Evolutionary conservation across 2,329 filamentous ascomycete genomes (phyloP).

Genomic region (Xylariaceae sp.): DNA sequence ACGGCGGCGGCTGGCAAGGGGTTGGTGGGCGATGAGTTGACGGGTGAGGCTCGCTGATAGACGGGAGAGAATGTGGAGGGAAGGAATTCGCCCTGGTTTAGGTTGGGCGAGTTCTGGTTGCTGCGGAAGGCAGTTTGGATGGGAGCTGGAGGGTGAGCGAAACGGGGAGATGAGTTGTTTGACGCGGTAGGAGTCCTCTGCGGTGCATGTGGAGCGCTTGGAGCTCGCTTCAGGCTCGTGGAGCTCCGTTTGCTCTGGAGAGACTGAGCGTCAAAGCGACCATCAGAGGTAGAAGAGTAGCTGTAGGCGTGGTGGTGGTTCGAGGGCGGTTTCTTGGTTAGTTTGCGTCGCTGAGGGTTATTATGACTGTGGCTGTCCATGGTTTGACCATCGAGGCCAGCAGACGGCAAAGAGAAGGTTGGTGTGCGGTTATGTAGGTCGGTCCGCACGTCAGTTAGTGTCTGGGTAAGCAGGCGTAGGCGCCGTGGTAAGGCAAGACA

Average conservation of each 20-base stretch:
- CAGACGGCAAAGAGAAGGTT: conserved; percentile 23
- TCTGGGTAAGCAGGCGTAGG: not conserved
- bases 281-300: conserved; percentile 44
- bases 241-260: conserved; percentile 61
- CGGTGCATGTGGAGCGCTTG: conserved; percentile 42
- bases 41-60: conserved; percentile 16
- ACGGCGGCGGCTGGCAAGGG: not conserved
- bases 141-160: conserved; percentile 34
- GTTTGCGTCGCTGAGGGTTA: conserved; percentile 18
- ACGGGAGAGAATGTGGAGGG: conserved; percentile 32
- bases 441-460: too few species aligned
- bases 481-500: not conserved
- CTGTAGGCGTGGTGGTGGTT: conserved; percentile 41
- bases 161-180: conserved; percentile 41
- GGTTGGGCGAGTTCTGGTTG: conserved; percentile 34
- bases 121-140: conserved; percentile 22
- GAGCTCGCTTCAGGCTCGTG: conserved; percentile 56
- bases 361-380: conserved; percentile 39
- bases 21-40: conserved; percentile 1
- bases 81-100: conserved; percentile 42
- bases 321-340: conserved; percentile 59
- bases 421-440: not conserved
- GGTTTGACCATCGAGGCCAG: conserved; percentile 1
- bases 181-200: conserved; percentile 32
- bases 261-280: conserved; percentile 51